Base-by-base conservation (phyloP, 2,329 filamentous ascomycete genomes). In the Trichoderma sp. region DNA sequence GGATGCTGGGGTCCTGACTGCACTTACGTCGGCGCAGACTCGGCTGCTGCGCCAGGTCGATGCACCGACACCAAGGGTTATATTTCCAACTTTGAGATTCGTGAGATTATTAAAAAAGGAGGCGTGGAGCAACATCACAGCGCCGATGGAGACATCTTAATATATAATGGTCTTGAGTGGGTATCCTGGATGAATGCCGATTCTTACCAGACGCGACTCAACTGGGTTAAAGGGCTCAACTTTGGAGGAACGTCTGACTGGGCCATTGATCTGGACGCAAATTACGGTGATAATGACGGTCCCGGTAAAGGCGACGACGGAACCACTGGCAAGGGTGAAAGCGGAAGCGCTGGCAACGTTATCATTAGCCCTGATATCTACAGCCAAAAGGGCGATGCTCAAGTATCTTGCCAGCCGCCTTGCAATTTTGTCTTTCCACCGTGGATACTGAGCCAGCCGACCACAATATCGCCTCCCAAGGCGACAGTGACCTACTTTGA, bases 11-110 rank as follows among this genome's bases (percentile, higher is more conserved):
- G 75, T 0, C 73, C 73, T 10, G 57, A 60, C 8, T 80, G 78
- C 27, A 71, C 57, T 0, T 80, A 73, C 47, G 72, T 71, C 0
- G 78, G 78, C 6, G 52, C 70, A 0, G 52, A 69, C 0, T 79
- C 77, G 0, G 53, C 64, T 2, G 76, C 77, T 0, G 55, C 53
- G 5, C 69, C 70, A 21, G 78, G 78, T 6, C 55, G 55, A 2
- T 80, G 77, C 69, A 79, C 70, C 4, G 53, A 69, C 7, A 77
- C 76, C 0, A 69, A 66, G 2, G 79, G 79, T 1, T 79, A 79
- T 43, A 74, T 80, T n/a, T 68, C 76, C 5, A 73, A 78, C 59
- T 73, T 71, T 5, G 79, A 80, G 47, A 77, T 79, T 49, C 24
- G 59, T 5, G 68, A 73, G 10, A 75, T 76, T 68, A 19, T 43